Conservation (phyloP, 108 stramenopile species). For the Pseudonitzschia multiseries region DNA sequence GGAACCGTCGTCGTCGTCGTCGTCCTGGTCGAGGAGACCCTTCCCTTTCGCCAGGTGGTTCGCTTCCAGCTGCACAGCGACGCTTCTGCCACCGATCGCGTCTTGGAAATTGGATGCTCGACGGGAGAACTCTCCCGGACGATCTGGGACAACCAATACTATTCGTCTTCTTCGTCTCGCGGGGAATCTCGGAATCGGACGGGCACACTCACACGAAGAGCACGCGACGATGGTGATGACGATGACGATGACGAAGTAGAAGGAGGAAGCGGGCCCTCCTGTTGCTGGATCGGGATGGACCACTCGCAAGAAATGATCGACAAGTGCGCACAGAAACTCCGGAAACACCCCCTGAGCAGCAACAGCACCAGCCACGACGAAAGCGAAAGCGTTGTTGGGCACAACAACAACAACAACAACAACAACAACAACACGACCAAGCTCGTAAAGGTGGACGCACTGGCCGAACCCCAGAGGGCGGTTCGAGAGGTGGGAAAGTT, state of each 20-base stretch:
- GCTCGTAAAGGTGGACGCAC: constrained; percentile 48
- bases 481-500: constrained; percentile 22
- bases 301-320: constrained; percentile 68
- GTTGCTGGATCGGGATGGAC: constrained; percentile 74
- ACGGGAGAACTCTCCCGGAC: constrained; percentile 58
- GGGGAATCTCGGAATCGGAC: no score
- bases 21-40: constrained; percentile 9
- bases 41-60: constrained; percentile 16
- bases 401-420: no score
- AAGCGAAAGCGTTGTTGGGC: background rate
- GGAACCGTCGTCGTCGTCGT: no score
- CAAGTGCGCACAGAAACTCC: constrained; percentile 21
- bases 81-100: constrained; percentile 34
- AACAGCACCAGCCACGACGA: background rate
- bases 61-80: background rate
- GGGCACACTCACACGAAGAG: no score
- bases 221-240: no score
- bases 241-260: no score
- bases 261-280: background rate
- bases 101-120: constrained; percentile 86
- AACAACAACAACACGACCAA: background rate
- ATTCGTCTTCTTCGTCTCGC: background rate
- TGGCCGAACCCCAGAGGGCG: constrained; percentile 69
- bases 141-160: constrained; percentile 31
- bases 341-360: background rate